Percentiles rank a stretch among this genome's conserved stretches.
phyloP scores from a whole-genome alignment of 129 eudicot genomes.

The Rutidosis leptorrhynchoides region DNA sequence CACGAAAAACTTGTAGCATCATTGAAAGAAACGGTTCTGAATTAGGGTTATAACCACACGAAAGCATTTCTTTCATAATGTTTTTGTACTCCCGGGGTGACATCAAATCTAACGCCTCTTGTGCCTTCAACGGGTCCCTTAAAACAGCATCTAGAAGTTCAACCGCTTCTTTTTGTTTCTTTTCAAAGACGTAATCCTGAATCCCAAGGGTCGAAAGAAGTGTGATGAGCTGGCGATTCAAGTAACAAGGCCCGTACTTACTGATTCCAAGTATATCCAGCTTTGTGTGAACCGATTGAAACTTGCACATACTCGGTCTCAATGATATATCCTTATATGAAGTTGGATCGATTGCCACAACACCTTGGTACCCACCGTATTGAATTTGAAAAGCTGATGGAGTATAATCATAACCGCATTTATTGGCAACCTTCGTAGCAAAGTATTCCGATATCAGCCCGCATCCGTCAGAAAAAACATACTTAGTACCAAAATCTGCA shows the following conservation, averaged over 20 bases:
- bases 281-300: conserved; percentile 51
- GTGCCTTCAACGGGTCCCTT: too few relatives aligned
- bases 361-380: conserved; percentile 83
- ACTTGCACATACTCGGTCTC: conserved; percentile 70
- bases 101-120: conserved; percentile 68
- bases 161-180: too few relatives aligned
- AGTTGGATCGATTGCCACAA: conserved; percentile 68
- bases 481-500: conserved; percentile 26
- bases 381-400: conserved; percentile 84
- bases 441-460: conserved; percentile 72
- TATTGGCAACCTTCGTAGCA: conserved; percentile 53
- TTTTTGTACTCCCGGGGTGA: conserved; percentile 75
- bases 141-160: too few relatives aligned
- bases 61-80: conserved; percentile 67
- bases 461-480: conserved; percentile 77
- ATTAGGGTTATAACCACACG: conserved; percentile 75
- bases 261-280: conserved; percentile 60
- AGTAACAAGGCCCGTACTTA: conserved; percentile 78
- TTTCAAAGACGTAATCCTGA: too few relatives aligned
- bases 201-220: too few relatives aligned
- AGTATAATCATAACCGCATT: too few relatives aligned
- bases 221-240: too few relatives aligned
- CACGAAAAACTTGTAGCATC: conserved; percentile 81
- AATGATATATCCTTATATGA: conserved; percentile 53
- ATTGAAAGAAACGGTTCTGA: conserved; percentile 78